Base-by-base conservation (phyloP, 345 rosid species). In the Populus euphratica region DNA sequence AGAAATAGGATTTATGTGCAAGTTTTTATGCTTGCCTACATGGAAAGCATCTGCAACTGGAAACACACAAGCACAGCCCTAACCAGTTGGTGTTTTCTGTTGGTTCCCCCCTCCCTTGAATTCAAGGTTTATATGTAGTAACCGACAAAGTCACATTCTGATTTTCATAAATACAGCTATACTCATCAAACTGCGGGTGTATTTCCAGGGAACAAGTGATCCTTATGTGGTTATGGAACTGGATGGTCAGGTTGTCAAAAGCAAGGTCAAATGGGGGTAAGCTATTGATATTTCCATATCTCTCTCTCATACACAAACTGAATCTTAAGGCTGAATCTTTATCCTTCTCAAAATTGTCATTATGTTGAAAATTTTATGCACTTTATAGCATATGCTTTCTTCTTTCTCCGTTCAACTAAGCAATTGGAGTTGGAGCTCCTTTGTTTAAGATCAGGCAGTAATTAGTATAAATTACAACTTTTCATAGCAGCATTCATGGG, bases 161-260 rank as follows among this genome's bases (percentile, higher is more conserved):
- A 9, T 61, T 65, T 65, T 9, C 21, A 35, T 63, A 38, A 1
- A 36, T 43, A 4, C 0, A 12, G 14, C 8, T 21, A 13, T 69
- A 36, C 50, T 73, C 52, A 25, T 65, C 36, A 47, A 43, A 38
- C 64, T 75, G 67, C 6, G 76, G 77, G 68, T 68, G 49, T 78
- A 50, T 25, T 50, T 81, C 66, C 85, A 95, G 97, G 99, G 98
- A 81, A 92, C 93, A 35, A 91, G 94, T 73, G 90, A 96, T 86
- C 97, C 98, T 1, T 92, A 93, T 73, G 93, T 93, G 38, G 86
- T 93, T 76, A 89, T 96, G 92, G 87, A 92, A 77, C 78, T 96
- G 87, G 96, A 92, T 86, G 92, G 94, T 81, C 97, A 93, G 87
- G 85, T 90, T 85, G 90, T 84, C 80, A 93, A 88, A 87, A 96